phyloP scores from a whole-genome alignment of 1,284 basidiomycete species.

The Psilocybe mexicana region DNA sequence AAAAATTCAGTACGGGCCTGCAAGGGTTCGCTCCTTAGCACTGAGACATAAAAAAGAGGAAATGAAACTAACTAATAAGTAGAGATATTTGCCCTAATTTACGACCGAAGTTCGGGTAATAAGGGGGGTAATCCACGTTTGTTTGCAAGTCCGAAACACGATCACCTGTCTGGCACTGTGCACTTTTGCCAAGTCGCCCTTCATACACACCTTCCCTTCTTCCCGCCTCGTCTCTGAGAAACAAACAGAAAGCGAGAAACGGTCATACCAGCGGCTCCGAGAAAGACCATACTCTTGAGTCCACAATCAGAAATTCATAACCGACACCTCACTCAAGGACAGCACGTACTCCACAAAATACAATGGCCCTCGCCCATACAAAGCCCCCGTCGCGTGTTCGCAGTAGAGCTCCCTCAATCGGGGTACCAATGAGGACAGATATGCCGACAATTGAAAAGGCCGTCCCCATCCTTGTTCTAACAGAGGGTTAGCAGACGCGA shows the following conservation, averaged over 20 bases:
- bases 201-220: constrained; percentile 12
- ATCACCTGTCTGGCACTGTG: no score
- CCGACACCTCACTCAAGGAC: background rate
- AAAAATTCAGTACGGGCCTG: no score
- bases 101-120: no score
- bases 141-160: no score
- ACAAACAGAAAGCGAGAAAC: constrained; percentile 24
- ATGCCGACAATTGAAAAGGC: constrained; percentile 50
- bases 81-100: no score
- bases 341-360: constrained; percentile 42
- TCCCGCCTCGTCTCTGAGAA: constrained; percentile 13
- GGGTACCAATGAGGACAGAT: constrained; percentile 49
- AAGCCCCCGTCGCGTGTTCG: constrained; percentile 24
- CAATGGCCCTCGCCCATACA: constrained; percentile 37
- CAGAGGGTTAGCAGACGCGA: background rate
- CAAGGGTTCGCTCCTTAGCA: no score
- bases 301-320: background rate
- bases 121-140: no score
- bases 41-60: no score
- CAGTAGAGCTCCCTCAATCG: constrained; percentile 45
- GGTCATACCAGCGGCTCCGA: constrained; percentile 24
- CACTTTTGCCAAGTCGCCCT: background rate
- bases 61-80: no score
- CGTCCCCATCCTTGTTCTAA: constrained; percentile 51
- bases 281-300: constrained; percentile 17